Evolutionary conservation across 2,329 filamentous ascomycete genomes (phyloP), one percentile per base, ranked within the genome.

Genomic region (Apiospora malaysiana): DNA sequence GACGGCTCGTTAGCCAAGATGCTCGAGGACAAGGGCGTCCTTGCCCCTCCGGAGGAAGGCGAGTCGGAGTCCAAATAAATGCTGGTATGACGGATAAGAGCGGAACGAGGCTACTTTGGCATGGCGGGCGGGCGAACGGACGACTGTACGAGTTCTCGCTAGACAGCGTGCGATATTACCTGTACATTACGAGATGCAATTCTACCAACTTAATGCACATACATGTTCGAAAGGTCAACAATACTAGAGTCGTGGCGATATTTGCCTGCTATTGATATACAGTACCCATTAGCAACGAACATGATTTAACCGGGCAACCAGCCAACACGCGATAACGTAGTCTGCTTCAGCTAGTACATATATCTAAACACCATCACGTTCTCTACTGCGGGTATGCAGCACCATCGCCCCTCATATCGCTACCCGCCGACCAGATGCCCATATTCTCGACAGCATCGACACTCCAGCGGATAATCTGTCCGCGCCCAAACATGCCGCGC

Each of bases 1-100:
- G 97, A 94, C 79, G 96, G 96, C 40, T 94, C 97, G 76, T 84
- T 99, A 78, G 94, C 94, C 10, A 97, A 97, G 87, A 83, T 98
- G 81, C 86, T 99, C 68, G 94, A 97, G 80, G 93, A 97, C 83
- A 97, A 97, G 87, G 90, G 90, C 73, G 93, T 98, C n/a, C 83
- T 99, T 70, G 89, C 91, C 21, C 83, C 87, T 2, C 87, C 90
- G 72, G 90, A 91, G 68, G 78, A n/a, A 14, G 45, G 18, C 46
- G 67, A 68, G n/a, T 56, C 67, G 0, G 32, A 68, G 14, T 56
- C 45, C 18, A 49, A 42, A 67, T 67, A 27, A 43, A 23, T 2
- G 59, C 5, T 9, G 14, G n/a, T 18, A 12, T 6, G 12, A 18
- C 23, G 9, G 40, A 16, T 8, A 18, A 9, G 32, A 40, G 12